Evolutionary conservation across 805 yeast species (phyloP).

Genomic region (Kregervanrija fluxuum): DNA sequence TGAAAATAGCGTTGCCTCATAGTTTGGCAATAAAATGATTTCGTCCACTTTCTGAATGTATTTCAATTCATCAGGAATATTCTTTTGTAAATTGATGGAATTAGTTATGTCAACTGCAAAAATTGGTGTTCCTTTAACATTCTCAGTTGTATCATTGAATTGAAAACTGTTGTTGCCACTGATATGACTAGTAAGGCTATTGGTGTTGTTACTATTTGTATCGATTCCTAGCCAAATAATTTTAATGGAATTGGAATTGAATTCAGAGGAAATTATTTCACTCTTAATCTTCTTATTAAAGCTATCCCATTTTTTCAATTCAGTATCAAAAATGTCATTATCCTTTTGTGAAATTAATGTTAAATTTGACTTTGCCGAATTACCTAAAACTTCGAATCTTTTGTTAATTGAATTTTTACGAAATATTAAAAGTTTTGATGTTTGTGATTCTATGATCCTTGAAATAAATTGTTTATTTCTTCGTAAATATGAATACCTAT

Average conservation of each 20-base stretch:
- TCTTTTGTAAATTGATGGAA: constrained; percentile 8
- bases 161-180: no score
- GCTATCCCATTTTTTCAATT: constrained; percentile 5
- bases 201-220: no score
- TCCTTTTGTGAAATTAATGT: not conserved
- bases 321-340: not conserved
- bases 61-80: not conserved
- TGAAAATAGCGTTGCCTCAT: constrained; percentile 63
- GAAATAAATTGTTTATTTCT: constrained; percentile 29
- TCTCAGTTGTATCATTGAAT: constrained; percentile 15
- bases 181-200: no score
- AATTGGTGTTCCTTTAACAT: constrained; percentile 55
- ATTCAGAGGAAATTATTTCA: no score
- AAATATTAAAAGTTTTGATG: no score
- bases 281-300: constrained; percentile 17
- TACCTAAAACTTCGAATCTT: constrained; percentile 2
- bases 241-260: no score
- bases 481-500: constrained; percentile 59
- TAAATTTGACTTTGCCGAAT: not conserved
- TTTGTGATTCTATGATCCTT: no score
- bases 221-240: no score
- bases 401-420: not conserved
- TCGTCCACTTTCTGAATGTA: constrained; percentile 12
- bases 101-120: constrained; percentile 53
- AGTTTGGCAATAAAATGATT: constrained; percentile 17